Base-by-base conservation (phyloP, 768 basidiomycete species). In the Asterophora lycoperdoides region DNA sequence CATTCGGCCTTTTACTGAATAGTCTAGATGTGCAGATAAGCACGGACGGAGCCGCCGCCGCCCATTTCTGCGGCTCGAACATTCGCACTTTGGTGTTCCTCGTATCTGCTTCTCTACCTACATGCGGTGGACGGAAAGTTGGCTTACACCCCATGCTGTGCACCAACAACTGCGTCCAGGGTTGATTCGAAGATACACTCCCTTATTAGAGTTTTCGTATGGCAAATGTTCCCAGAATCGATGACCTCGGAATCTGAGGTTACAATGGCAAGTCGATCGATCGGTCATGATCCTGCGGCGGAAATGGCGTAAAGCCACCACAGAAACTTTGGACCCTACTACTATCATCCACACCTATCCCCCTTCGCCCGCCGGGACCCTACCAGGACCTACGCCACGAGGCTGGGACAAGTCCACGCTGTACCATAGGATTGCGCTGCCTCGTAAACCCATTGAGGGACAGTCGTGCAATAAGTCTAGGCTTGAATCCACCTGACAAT, bases 261-360 rank as follows among this genome's bases (percentile, higher is more conserved):
- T 28, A 32, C 30, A 32, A 18, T 34, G 28, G 15, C 17, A 14
- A 2, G n/a, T 44, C 30, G 37, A 38, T 41, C 41, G 44, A 56
- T 56, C 48, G 44, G 37, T n/a, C 41, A 33, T 17, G 20, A 52
- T 53, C 44, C 43, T 40, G 36, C 30, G 28, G 48, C 51, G 37
- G 44, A 53, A 46, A 48, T 55, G 49, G 34, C 33, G 19, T 18
- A 15, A 5, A 8, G 19, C 17, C 33, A 36, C 17, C 33, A 36
- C 19, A 41, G 37, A 47, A 47, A n/a, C 37, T 52, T 52, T 37
- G 28, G 41, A 48, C 51, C 51, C 41, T 52, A 20, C 19, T 47
- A 47, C 20, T 23, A 9, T 19, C 13, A 26, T 26, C 5, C 2
- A 42, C 28, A 33, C 26, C 11, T 23, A 29, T 41, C 28, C 18